A percentile compares a stretch with the other conserved stretches of the same genome.
Evolutionary conservation across 345 rosid genomes (phyloP).

Genomic region (Lepidium sativum): DNA sequence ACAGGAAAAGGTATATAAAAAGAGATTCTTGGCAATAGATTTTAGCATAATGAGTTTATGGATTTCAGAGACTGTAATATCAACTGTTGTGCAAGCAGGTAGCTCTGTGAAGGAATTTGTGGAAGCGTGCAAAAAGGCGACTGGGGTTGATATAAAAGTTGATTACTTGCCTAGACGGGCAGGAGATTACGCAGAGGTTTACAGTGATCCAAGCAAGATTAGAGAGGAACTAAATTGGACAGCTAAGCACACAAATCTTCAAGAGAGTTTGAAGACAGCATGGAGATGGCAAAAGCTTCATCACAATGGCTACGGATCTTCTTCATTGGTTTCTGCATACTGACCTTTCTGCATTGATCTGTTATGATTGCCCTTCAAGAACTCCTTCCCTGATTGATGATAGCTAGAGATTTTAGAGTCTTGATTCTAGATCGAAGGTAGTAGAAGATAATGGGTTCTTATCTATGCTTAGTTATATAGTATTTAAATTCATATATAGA

Average conservation of each 20-base stretch:
- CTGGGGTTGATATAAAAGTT: constrained; percentile 38
- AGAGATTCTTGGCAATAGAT: not conserved
- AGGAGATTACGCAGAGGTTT: constrained; percentile 56
- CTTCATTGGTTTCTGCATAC: constrained; percentile 2
- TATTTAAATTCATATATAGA: not conserved
- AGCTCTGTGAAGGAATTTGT: constrained; percentile 59
- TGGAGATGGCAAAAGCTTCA: constrained; percentile 57
- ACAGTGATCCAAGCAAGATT: constrained; percentile 46
- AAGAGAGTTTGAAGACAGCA: constrained; percentile 37
- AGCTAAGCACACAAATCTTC: constrained; percentile 35
- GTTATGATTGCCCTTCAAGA: not conserved
- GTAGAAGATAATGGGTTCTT: not conserved
- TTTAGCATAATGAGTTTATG: not conserved
- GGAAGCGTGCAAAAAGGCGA: constrained; percentile 52
- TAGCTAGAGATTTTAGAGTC: constrained; percentile 1
- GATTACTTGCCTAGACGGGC: constrained; percentile 41
- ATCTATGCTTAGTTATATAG: not conserved
- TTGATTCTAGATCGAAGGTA: not conserved
- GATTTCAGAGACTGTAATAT: not conserved
- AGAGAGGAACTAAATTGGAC: constrained; percentile 46
- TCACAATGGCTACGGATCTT: constrained; percentile 32
- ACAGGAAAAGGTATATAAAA: constrained; percentile 42
- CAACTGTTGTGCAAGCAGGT: constrained; percentile 29
- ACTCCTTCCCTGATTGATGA: constrained; percentile 2
- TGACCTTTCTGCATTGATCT: constrained; percentile 1